Evolutionary conservation across 1,139 yeast genomes (phyloP).

Genomic region (Candida labiduridarum): DNA sequence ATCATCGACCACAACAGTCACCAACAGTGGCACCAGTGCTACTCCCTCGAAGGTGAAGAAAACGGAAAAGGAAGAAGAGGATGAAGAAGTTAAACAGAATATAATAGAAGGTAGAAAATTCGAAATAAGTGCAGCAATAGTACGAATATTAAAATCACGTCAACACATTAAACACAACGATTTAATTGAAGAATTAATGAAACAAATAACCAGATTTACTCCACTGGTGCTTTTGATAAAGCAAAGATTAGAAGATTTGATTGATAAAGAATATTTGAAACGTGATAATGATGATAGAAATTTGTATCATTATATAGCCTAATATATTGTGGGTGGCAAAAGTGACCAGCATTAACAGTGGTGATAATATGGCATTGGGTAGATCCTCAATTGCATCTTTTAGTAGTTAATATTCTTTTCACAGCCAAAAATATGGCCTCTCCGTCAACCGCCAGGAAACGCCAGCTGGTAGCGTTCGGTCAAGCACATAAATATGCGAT

Average conservation of each 20-base stretch:
- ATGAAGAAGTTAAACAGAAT: constrained; percentile 35
- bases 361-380: too few relatives aligned
- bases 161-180: constrained; percentile 64
- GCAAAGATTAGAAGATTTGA: constrained; percentile 74
- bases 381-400: too few relatives aligned
- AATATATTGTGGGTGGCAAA: constrained; percentile 1
- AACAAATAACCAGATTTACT: constrained; percentile 67
- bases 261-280: constrained; percentile 82
- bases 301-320: constrained; percentile 74
- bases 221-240: constrained; percentile 72
- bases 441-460: too few relatives aligned
- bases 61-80: constrained; percentile 42
- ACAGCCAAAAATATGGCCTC: too few relatives aligned
- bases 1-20: constrained; percentile 16
- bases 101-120: constrained; percentile 51
- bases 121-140: constrained; percentile 86
- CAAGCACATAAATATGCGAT: too few relatives aligned
- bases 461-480: too few relatives aligned
- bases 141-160: constrained; percentile 81
- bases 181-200: constrained; percentile 65
- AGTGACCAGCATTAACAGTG: too few relatives aligned
- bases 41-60: constrained; percentile 35
- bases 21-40: constrained; percentile 23
- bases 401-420: too few relatives aligned
- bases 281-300: constrained; percentile 66